Conservation (phyloP, 139 green algal genomes). For the Monoraphidium neglectum region DNA sequence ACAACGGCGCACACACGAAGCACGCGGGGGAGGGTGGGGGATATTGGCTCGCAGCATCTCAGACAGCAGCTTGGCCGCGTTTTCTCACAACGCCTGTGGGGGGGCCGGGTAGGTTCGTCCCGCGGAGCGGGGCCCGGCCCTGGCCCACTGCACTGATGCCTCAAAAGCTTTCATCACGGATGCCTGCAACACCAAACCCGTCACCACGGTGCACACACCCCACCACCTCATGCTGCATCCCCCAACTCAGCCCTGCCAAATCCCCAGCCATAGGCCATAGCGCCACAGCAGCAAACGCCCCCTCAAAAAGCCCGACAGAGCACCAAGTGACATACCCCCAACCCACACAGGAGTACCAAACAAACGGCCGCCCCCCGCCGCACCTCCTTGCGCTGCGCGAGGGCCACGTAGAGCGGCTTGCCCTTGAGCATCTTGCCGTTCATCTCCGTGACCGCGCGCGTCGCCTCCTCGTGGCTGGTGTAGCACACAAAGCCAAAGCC, state of each 20-base stretch:
- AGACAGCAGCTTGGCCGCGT: not conserved
- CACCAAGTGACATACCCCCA: no score
- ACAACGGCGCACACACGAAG: not conserved
- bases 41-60: not conserved
- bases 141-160: no score
- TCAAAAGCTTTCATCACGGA: no score
- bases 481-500: slow-evolving; percentile 97
- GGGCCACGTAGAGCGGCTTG: slow-evolving; percentile 92
- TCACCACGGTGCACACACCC: no score
- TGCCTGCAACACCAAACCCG: no score
- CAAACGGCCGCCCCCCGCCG: no score
- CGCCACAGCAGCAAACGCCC: not conserved
- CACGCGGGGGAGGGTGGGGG: not conserved
- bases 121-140: no score
- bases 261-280: not conserved
- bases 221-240: no score
- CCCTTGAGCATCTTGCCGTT: slow-evolving; percentile 80
- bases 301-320: no score
- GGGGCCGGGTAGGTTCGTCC: no score
- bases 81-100: no score
- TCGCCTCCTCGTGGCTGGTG: slow-evolving; percentile 82
- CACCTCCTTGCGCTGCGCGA: slow-evolving; percentile 85
- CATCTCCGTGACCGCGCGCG: slow-evolving; percentile 84
- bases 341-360: no score
- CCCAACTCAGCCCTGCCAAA: not conserved